Evolutionary conservation across 495 filamentous ascomycete species (phyloP), one percentile per base, ranked within the genome.

Genomic region (Aspergillus sclerotiicarbonarius): DNA sequence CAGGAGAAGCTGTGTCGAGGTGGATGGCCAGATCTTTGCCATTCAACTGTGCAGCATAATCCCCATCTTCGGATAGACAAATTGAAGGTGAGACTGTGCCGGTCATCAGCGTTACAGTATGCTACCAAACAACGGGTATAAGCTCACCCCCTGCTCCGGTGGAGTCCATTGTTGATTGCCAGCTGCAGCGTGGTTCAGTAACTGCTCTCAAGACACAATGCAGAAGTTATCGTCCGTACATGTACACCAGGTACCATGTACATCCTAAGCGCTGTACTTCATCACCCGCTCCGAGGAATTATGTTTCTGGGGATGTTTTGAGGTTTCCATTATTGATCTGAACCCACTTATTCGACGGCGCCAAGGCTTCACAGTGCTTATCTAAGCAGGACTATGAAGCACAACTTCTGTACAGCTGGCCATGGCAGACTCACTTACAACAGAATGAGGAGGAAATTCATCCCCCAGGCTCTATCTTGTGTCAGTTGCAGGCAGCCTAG

Each of bases 1-100:
- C 69, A 15, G 73, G 60, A 48, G 62, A 55, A 13, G 66, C 59
- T 31, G 65, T 60, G 47, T 71, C 64, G 13, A 74, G 70, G 43
- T 76, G 73, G 13, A 77, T 53, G 19, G 72, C 37, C n/a, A 78
- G 56, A 19, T 74, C 71, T 53, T 74, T 79, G 2, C 65, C 70
- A 51, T 59, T 66, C 7, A 73, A 13, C 15, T 72, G 75, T 20
- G 67, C 62, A 53, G 67, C 70, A 59, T 70, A 73, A 16, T 68
- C 51, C 1, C 75, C 75, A 57, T 76, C 73, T 32, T 76, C 70
- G 33, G 74, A 70, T 0, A 75, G 21, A 1, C 58, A 56, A 1
- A 75, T 52, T 5, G 63, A 54, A 41, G 70, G 21, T 1, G 62
- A 62, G 12, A 43, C 74, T 75, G 33, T 7, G 15, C 13, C 0